Percentiles rank a stretch among this genome's conserved stretches.
phyloP scores from a whole-genome alignment of 2,329 filamentous ascomycete species.

The Pyrenophora tritici-repentis region DNA sequence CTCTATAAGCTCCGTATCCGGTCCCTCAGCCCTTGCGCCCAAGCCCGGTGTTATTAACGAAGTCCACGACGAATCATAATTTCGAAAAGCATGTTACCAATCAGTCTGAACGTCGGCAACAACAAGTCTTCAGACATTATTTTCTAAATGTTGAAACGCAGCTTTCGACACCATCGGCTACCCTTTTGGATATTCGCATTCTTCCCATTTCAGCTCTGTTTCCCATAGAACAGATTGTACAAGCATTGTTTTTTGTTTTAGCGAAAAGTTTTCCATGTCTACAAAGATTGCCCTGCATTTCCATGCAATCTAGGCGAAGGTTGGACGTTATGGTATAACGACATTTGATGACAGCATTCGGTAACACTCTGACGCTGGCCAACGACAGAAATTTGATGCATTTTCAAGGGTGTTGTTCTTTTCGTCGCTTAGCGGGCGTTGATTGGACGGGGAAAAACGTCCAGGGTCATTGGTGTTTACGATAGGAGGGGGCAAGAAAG shows the following conservation, averaged over 20 bases:
- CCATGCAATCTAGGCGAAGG: constrained; percentile 6
- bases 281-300: constrained; percentile 14
- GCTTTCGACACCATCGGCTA: not conserved
- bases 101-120: not conserved
- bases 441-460: constrained; percentile 6
- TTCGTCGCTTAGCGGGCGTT: constrained; percentile 9
- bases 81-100: not conserved
- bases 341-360: constrained; percentile 20
- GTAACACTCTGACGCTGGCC: constrained; percentile 2
- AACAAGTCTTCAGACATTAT: not conserved
- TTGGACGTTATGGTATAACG: constrained; percentile 17
- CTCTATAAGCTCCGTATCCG: constrained; percentile 40
- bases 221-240: constrained; percentile 3
- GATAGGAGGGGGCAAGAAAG: too few species aligned
- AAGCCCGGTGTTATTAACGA: constrained; percentile 47
- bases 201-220: constrained; percentile 1
- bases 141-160: constrained; percentile 4
- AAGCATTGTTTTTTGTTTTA: constrained; percentile 2
- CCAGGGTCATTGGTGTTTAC: constrained; percentile 3
- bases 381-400: constrained; percentile 17
- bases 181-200: constrained; percentile 5
- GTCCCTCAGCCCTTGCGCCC: constrained; percentile 35
- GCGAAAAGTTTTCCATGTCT: constrained; percentile 17
- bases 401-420: constrained; percentile 17
- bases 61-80: constrained; percentile 47